A percentile compares a stretch with the other conserved stretches of the same genome.
These are phyloP conservation scores for Golubevia sp. DNA, from an alignment of 1,284 basidiomycete species.

Conservation along the genomic window DNA sequence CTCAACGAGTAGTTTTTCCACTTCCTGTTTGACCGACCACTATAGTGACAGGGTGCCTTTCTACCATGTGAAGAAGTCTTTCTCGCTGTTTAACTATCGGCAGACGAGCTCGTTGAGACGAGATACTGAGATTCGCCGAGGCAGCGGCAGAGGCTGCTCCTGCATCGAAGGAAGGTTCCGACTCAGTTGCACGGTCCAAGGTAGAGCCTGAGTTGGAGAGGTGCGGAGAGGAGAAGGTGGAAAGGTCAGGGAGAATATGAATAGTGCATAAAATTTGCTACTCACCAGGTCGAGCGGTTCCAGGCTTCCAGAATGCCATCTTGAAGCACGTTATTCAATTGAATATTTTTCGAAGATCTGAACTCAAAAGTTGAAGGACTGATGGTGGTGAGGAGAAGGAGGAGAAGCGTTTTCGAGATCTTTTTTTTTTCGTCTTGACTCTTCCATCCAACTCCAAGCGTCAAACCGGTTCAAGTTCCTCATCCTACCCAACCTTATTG, in stretches of 20 bases:
- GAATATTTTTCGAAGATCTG: no score
- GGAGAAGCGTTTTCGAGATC: no score
- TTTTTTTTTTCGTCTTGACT: no score
- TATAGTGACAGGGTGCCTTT: slow-evolving; percentile 34
- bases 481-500: no score
- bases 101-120: slow-evolving; percentile 17
- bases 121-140: slow-evolving; percentile 10
- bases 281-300: slow-evolving; percentile 34
- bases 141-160: slow-evolving; percentile 4
- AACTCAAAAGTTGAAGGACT: no score
- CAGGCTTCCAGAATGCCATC: slow-evolving; percentile 54
- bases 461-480: no score
- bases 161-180: slow-evolving; percentile 3
- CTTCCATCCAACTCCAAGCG: no score
- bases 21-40: slow-evolving; percentile 45
- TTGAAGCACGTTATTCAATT: no score
- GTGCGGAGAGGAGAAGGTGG: background rate
- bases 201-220: background rate
- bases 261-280: slow-evolving; percentile 4
- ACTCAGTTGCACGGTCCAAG: no score
- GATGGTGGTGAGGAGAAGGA: no score
- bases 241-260: background rate
- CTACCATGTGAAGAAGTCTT: slow-evolving; percentile 39
- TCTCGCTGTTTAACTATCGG: slow-evolving; percentile 34
- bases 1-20: slow-evolving; percentile 47